phyloP scores from a whole-genome alignment of 2,329 filamentous ascomycete species.

The Penicillium sp. region DNA sequence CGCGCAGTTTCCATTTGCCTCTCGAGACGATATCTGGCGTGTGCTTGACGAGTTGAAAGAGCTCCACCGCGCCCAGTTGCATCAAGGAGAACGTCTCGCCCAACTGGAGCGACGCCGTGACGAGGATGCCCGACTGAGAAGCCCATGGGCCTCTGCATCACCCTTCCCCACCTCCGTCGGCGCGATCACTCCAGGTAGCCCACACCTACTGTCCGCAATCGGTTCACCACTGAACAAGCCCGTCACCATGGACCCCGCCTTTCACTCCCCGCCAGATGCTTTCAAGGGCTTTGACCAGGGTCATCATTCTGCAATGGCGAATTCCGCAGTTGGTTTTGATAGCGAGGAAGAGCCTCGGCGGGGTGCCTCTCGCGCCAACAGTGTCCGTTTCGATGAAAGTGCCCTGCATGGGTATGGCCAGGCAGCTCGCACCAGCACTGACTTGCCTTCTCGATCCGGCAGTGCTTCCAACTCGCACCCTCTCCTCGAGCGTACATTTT shows the following conservation, averaged over 20 bases:
- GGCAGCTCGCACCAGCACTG: conserved; percentile 76
- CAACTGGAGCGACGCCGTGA: conserved; percentile 63
- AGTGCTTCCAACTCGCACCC: conserved; percentile 77
- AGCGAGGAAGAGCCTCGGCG: conserved; percentile 83
- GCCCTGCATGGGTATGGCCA: conserved; percentile 88
- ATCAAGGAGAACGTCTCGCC: conserved; percentile 62
- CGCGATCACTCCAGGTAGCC: conserved; percentile 83
- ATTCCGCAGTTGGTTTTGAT: conserved; percentile 75
- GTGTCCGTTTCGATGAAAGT: conserved; percentile 95
- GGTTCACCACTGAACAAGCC: conserved; percentile 7
- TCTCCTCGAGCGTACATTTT: conserved; percentile 87
- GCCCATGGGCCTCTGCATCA: conserved; percentile 81
- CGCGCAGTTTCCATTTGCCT: conserved; percentile 64
- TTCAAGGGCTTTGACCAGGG: conserved; percentile 88
- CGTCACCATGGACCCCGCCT: conserved; percentile 65
- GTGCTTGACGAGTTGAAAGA: conserved; percentile 64
- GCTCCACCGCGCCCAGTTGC: conserved; percentile 60
- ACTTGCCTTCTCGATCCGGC: conserved; percentile 75
- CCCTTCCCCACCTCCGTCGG: conserved; percentile 86
- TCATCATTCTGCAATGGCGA: conserved; percentile 75
- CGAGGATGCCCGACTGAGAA: conserved; percentile 69
- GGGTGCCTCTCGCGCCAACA: conserved; percentile 89
- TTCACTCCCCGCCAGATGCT: conserved; percentile 76
- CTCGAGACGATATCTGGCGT: conserved; percentile 66
- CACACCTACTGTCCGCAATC: conserved; percentile 4